These are phyloP conservation scores for Suhomyces sp. DNA, from an alignment of 805 yeast genomes.

Conservation along the genomic window DNA sequence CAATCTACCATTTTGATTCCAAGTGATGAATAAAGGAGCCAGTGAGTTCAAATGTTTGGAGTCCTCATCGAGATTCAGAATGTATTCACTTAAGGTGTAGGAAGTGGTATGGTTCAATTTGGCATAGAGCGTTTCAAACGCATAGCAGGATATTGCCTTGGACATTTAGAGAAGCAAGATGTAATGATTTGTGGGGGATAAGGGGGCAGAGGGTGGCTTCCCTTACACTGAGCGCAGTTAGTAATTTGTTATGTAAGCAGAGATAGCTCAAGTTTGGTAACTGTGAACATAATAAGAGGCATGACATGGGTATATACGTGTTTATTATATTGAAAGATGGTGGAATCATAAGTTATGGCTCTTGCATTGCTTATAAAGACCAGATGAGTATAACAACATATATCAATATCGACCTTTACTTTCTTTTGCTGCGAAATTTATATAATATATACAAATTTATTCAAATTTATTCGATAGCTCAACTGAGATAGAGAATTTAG, in stretches of 20 bases:
- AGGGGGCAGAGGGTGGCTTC: background rate
- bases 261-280: background rate
- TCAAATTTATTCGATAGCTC: background rate
- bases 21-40: conserved; percentile 81
- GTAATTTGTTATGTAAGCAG: background rate
- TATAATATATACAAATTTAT: background rate
- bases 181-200: background rate
- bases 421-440: background rate
- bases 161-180: conserved; percentile 22
- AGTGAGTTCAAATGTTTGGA: conserved; percentile 14
- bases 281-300: background rate
- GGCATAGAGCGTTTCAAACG: conserved; percentile 33
- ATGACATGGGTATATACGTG: too few species aligned
- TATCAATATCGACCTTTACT: too few species aligned
- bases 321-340: background rate
- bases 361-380: too few species aligned
- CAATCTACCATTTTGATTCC: conserved; percentile 58
- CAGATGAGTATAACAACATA: too few species aligned
- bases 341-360: background rate
- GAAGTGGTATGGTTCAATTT: conserved; percentile 15
- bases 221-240: background rate
- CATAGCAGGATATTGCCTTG: conserved; percentile 35
- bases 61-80: conserved; percentile 12
- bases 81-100: conserved; percentile 14
- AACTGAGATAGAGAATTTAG: background rate